phyloP scores from a whole-genome alignment of 805 yeast species.

The Suhomyces emberorum region DNA sequence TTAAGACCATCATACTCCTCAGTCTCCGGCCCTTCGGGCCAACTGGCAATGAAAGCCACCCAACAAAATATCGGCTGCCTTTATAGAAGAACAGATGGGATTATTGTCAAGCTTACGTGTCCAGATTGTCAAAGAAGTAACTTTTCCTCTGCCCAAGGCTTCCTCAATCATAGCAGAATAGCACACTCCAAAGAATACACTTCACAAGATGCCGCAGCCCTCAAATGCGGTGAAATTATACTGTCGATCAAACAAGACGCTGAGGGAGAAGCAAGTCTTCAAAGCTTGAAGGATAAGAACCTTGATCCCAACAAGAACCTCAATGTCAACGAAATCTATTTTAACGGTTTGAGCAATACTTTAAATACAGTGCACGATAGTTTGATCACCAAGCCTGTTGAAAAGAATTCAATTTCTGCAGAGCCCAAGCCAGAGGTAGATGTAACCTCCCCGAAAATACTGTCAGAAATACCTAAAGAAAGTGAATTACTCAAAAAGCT shows the following conservation, averaged over 20 bases:
- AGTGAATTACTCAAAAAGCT: constrained; percentile 38
- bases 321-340: constrained; percentile 34
- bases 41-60: not conserved
- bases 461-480: constrained; percentile 5
- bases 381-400: not conserved
- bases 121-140: constrained; percentile 64
- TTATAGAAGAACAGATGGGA: constrained; percentile 67
- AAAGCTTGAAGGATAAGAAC: constrained; percentile 29
- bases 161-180: constrained; percentile 70
- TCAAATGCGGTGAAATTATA: constrained; percentile 57
- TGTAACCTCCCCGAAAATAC: not conserved
- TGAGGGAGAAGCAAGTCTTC: constrained; percentile 42
- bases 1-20: constrained; percentile 21
- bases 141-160: constrained; percentile 78
- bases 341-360: constrained; percentile 28
- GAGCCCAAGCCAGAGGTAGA: constrained; percentile 2
- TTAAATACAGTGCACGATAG: constrained; percentile 25
- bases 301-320: constrained; percentile 44
- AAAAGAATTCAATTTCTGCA: not conserved
- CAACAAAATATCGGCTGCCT: constrained; percentile 44
- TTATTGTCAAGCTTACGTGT: constrained; percentile 65
- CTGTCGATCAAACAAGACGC: constrained; percentile 57
- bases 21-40: not conserved
- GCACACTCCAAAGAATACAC: constrained; percentile 71
- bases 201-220: constrained; percentile 72